Evolutionary conservation across 2,329 filamentous ascomycete genomes (phyloP).

Genomic region (Bipolaris victoriae): DNA sequence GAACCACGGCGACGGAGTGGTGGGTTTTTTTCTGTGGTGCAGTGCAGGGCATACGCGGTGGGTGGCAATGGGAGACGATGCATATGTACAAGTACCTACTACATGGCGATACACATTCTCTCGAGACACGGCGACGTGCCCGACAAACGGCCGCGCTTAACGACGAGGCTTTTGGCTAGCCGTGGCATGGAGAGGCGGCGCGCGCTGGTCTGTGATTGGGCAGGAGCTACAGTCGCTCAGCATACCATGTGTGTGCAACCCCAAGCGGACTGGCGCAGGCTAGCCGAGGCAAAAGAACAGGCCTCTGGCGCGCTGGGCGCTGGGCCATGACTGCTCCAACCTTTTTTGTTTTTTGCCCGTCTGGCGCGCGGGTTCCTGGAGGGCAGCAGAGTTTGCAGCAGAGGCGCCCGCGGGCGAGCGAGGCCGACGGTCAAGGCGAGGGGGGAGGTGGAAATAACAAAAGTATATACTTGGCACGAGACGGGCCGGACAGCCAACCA

Average conservation of each 20-base stretch:
- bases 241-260: too few species aligned
- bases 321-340: constrained; percentile 4
- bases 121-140: constrained; percentile 7
- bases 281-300: too few species aligned
- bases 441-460: too few species aligned
- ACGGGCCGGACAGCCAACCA: constrained; percentile 33
- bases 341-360: background rate
- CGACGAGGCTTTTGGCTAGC: constrained; percentile 12
- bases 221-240: background rate
- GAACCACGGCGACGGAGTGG: constrained; percentile 24
- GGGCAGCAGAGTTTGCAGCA: constrained; percentile 17
- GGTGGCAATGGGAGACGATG: background rate
- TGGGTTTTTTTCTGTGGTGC: constrained; percentile 13
- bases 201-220: constrained; percentile 17
- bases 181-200: constrained; percentile 16
- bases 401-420: background rate
- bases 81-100: background rate
- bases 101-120: background rate
- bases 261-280: too few species aligned
- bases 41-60: background rate
- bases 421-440: background rate
- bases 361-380: constrained; percentile 18
- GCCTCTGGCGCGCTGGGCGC: constrained; percentile 6
- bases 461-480: constrained; percentile 12
- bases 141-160: constrained; percentile 27